Conservation (phyloP, 1,284 basidiomycete genomes). For the Polyporus tsugae region DNA sequence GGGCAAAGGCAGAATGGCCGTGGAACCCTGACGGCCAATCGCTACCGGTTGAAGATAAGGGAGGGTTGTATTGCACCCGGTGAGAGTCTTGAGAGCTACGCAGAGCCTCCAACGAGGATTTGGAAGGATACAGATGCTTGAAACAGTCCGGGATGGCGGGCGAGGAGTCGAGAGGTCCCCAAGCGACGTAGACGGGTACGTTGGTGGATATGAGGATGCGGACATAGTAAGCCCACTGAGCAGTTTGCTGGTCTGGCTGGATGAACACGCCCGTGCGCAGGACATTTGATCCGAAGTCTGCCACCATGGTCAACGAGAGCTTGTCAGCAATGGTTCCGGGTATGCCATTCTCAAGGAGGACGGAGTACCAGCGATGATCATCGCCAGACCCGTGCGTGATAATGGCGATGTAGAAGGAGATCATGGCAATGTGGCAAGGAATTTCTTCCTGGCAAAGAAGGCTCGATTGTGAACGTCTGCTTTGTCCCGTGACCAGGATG, state of each 20-base stretch:
- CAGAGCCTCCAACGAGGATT: no score
- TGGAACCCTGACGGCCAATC: no score
- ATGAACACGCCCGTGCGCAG: background rate
- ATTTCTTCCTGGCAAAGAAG: background rate
- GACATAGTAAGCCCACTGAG: background rate
- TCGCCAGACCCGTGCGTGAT: background rate
- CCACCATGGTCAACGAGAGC: background rate
- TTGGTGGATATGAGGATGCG: background rate
- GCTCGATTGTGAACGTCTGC: background rate
- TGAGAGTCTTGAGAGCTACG: no score
- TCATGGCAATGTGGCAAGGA: background rate
- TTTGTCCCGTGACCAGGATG: background rate
- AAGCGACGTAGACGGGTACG: background rate
- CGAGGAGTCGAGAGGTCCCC: background rate
- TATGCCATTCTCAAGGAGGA: background rate
- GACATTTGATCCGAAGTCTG: background rate
- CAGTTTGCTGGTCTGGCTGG: background rate
- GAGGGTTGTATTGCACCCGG: no score
- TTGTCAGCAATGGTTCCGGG: background rate
- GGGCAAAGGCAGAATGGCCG: no score
- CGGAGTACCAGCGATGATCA: background rate
- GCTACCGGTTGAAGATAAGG: no score
- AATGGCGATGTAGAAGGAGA: background rate
- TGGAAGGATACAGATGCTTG: background rate
- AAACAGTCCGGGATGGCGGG: background rate